A percentile compares a stretch with the other conserved stretches of the same genome.
Evolutionary conservation across 192 early-diverging fungal species (phyloP).

Genomic region (Jimgerdemannia flammicorona): DNA sequence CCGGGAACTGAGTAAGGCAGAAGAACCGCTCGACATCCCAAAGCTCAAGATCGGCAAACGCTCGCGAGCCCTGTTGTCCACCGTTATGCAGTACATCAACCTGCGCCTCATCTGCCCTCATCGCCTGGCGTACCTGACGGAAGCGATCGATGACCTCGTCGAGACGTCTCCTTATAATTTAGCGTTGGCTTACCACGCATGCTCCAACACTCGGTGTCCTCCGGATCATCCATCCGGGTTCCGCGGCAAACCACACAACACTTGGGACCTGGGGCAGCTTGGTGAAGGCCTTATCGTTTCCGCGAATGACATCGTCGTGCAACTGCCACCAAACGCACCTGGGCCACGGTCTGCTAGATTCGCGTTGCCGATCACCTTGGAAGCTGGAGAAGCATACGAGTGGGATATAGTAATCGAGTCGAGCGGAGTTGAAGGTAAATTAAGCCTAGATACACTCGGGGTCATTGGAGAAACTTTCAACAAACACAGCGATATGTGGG

Average conservation of each 20-base stretch:
- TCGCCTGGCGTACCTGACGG: background rate
- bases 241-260: background rate
- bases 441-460: background rate
- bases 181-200: background rate
- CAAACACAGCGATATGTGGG: background rate
- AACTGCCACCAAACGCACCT: background rate
- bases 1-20: background rate
- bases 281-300: background rate
- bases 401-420: background rate
- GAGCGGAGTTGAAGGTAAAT: background rate
- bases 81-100: background rate
- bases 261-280: background rate
- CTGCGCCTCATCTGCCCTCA: background rate
- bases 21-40: background rate
- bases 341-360: background rate
- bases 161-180: background rate
- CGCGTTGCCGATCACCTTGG: background rate
- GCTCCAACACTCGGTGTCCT: background rate
- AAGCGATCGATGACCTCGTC: background rate
- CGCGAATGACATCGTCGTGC: background rate
- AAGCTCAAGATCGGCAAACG: background rate
- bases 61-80: background rate
- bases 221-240: background rate
- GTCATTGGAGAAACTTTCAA: background rate
- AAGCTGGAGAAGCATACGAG: background rate